Base-by-base conservation (phyloP, 1,284 basidiomycete species). In the Sporisorium iseilematis-ciliati region DNA sequence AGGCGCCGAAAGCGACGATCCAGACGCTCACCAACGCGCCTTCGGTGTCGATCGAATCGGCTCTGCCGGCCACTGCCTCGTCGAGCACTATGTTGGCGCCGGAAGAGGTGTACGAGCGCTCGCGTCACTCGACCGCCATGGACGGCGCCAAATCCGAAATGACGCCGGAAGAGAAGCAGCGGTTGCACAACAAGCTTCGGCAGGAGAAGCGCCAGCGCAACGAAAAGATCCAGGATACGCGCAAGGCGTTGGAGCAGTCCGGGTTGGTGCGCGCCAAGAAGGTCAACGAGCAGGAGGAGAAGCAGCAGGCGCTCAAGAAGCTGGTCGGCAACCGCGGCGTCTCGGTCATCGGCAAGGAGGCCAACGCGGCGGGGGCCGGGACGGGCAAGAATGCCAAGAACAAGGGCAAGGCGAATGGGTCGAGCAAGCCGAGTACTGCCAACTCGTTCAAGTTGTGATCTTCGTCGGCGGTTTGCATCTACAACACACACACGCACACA, bases 1-100 rank as follows among this genome's bases (percentile, higher is more conserved):
- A 97, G 86, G 91, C 92, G 84, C 95, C 96, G 29, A 97, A 95
- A 85, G 92, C 92, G 2, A 89, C 89, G 0, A 98, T 99, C 81
- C 91, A 92, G 7, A 94, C 94, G 0, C 87, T 98, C 23, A 89
- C 92, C 21, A 95, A 98, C 83, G 88, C 93, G 7, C 90, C 96
- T 0, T 91, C 93, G 0, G 89, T 95, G n/a, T 89, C 90, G 2
- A 87, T 98, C 78, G 97, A 99, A 86, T 93, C 93, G 1, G 93
- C 95, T 0, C 88, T 99, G 2, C 97, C 96, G 0, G 92, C 93
- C 0, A 90, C 91, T 2, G 90, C 91, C 77, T 91, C 92, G 0
- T 88, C 90, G 0, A 88, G 91, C 4, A 91, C 91, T 0, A 92
- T 95, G 89, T 89, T 99, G 56, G 94, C 97, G 0, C 97, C 97